A percentile compares a stretch with the other conserved stretches of the same genome.
These are phyloP conservation scores for Parastagonospora nodorum DNA, from an alignment of 2,329 filamentous ascomycete species.

Conservation along the genomic window DNA sequence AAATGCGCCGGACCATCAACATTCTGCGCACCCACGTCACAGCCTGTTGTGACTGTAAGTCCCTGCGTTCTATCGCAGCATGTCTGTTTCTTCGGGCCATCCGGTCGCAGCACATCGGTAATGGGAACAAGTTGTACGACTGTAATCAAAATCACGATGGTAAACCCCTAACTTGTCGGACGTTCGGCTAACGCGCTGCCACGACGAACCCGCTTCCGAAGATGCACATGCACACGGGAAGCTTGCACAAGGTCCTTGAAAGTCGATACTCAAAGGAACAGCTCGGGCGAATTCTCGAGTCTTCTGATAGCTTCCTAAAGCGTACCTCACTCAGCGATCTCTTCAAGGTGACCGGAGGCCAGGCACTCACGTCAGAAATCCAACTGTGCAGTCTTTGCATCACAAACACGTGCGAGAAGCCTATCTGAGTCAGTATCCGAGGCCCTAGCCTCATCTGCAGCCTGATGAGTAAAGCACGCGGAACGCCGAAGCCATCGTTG, in stretches of 20 bases:
- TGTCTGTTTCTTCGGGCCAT: constrained; percentile 1
- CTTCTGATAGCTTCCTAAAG: too few species aligned
- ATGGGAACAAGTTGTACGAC: background rate
- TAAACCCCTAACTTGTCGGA: background rate
- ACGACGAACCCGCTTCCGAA: background rate
- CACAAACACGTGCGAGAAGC: too few species aligned
- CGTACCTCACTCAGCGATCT: too few species aligned
- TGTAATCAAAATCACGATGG: background rate
- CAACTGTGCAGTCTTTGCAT: too few species aligned
- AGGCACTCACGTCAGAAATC: too few species aligned
- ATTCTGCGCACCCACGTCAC: constrained; percentile 23
- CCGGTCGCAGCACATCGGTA: background rate
- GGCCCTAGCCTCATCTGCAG: background rate
- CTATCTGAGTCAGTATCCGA: background rate
- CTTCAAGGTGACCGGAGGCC: too few species aligned
- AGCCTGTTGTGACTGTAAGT: constrained; percentile 13
- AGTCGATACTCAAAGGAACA: background rate
- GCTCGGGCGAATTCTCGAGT: too few species aligned
- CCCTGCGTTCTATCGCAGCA: constrained; percentile 1
- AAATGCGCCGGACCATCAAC: constrained; percentile 4
- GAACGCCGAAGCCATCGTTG: background rate
- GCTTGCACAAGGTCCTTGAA: background rate
- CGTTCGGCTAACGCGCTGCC: background rate
- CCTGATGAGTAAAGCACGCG: background rate
- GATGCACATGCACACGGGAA: background rate